These are phyloP conservation scores for Colletotrichum sp. DNA, from an alignment of 2,329 filamentous ascomycete genomes.

Conservation along the genomic window DNA sequence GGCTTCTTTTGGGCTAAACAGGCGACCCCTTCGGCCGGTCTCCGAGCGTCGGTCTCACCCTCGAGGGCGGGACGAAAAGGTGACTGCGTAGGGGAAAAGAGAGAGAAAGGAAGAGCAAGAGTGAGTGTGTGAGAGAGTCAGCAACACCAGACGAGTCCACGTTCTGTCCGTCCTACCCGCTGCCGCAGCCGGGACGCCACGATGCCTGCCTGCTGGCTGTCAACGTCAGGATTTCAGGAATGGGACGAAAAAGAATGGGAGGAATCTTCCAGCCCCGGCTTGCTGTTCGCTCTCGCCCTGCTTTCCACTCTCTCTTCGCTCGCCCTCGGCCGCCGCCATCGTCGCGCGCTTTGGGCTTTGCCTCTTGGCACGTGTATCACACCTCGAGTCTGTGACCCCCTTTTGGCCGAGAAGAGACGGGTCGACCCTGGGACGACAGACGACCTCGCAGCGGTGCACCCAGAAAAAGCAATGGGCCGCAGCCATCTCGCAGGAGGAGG, in stretches of 20 bases:
- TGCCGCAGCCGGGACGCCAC: neutral
- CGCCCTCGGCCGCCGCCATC: neutral
- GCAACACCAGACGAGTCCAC: conserved; percentile 8
- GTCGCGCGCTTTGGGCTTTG: neutral
- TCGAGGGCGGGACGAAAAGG: neutral
- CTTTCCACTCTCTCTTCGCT: neutral
- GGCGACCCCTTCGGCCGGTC: neutral
- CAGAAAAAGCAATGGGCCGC: neutral
- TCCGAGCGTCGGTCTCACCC: conserved; percentile 2
- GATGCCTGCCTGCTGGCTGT: neutral
- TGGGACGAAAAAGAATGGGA: conserved; percentile 3
- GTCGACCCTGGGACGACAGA: neutral
- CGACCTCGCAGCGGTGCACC: neutral
- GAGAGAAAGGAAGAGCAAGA: neutral
- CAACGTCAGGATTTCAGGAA: conserved; percentile 10
- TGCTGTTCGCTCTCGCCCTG: neutral
- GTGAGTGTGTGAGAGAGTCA: neutral
- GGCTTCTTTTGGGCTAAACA: neutral
- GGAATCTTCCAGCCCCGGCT: neutral
- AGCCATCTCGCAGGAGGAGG: neutral
- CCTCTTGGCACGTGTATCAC: conserved; percentile 17
- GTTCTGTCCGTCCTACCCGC: neutral
- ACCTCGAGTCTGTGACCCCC: conserved; percentile 11
- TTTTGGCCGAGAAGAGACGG: conserved; percentile 1
- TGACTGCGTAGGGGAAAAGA: neutral